Percentiles rank a stretch among this genome's conserved stretches.
Conservation (phyloP, 2,329 filamentous ascomycete genomes). For the Rhinocladiella similis region DNA sequence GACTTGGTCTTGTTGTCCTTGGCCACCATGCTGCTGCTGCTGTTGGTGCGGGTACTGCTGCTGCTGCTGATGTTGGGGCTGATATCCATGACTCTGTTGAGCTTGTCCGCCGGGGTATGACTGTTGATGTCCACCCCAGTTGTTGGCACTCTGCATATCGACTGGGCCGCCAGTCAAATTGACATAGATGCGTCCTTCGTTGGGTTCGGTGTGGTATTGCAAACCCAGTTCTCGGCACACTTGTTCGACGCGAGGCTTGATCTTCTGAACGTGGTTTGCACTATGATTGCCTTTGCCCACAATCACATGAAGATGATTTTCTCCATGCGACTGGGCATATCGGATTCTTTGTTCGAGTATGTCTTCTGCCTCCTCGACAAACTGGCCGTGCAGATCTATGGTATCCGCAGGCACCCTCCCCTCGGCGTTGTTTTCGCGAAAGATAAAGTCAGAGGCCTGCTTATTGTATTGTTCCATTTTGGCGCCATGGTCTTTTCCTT, state of each 20-base stretch:
- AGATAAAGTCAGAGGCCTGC: slow-evolving; percentile 91
- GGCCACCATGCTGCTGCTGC: slow-evolving; percentile 38
- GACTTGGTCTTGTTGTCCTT: slow-evolving; percentile 57
- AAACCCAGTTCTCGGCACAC: slow-evolving; percentile 81
- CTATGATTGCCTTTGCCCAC: slow-evolving; percentile 95
- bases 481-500: slow-evolving; percentile 80
- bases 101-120: slow-evolving; percentile 39
- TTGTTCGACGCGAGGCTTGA: slow-evolving; percentile 91
- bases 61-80: slow-evolving; percentile 41
- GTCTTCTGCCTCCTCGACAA: slow-evolving; percentile 89
- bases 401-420: slow-evolving; percentile 75
- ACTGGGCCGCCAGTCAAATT: slow-evolving; percentile 75
- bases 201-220: slow-evolving; percentile 81
- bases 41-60: slow-evolving; percentile 46
- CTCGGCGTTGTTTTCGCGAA: slow-evolving; percentile 86
- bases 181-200: slow-evolving; percentile 85
- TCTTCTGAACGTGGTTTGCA: slow-evolving; percentile 78
- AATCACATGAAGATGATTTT: slow-evolving; percentile 87
- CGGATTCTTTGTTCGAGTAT: slow-evolving; percentile 84
- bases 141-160: slow-evolving; percentile 31
- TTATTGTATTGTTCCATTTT: slow-evolving; percentile 87
- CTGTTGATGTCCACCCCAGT: slow-evolving; percentile 31
- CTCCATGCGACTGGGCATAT: slow-evolving; percentile 70
- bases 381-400: slow-evolving; percentile 93
- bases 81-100: slow-evolving; percentile 36